Conservation (phyloP, 2,329 filamentous ascomycete genomes). For the Huntiella savannae region DNA sequence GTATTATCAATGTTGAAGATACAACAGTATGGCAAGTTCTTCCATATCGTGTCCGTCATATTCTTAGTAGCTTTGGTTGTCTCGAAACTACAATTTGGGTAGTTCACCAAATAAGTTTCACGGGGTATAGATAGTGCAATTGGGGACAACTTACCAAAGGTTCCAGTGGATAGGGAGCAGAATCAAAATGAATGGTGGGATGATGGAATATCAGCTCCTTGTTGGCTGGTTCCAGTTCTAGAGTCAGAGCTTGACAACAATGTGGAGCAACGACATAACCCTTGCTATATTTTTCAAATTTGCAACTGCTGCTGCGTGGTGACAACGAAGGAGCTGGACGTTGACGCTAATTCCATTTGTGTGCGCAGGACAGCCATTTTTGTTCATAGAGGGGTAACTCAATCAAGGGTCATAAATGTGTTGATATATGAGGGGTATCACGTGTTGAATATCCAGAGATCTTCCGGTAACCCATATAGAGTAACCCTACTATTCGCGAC, state of each 20-base stretch:
- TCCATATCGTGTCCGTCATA: no score
- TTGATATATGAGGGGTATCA: background rate
- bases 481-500: background rate
- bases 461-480: background rate
- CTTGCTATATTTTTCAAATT: background rate
- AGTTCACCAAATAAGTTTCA: no score
- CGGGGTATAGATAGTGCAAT: no score
- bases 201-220: background rate
- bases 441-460: constrained; percentile 4
- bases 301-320: no score
- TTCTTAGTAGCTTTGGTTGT: no score
- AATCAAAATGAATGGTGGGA: background rate
- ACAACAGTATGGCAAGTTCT: no score
- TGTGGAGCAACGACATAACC: background rate
- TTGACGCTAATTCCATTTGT: background rate
- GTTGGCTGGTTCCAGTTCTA: background rate
- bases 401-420: constrained; percentile 5
- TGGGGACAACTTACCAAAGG: background rate
- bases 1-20: no score
- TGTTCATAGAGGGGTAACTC: constrained; percentile 1
- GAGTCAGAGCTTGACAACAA: background rate
- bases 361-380: background rate
- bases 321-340: no score
- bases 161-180: constrained; percentile 7
- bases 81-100: no score